Evolutionary conservation across 164 flowering plant genomes (phyloP).

Genomic region (Kingdonia uniflora): DNA sequence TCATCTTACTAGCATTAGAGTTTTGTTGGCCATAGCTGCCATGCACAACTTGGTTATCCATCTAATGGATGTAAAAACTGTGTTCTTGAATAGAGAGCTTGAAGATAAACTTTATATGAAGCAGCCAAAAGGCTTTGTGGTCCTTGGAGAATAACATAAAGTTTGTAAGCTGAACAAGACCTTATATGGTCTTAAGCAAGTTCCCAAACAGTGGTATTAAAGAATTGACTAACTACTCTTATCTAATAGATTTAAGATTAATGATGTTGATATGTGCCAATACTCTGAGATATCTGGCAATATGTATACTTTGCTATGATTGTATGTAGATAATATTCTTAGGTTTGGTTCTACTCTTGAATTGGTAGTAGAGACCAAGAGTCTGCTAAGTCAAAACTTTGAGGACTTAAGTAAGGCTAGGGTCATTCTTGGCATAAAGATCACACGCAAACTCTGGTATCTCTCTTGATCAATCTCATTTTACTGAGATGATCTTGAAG

Average conservation of each 20-base stretch:
- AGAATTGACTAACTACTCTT: neutral
- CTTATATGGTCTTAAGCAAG: neutral
- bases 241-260: neutral
- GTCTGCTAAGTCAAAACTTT: neutral
- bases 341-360: neutral
- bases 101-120: neutral
- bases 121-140: too few species aligned
- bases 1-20: neutral
- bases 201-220: neutral
- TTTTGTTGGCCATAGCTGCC: neutral
- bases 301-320: neutral
- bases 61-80: constrained; percentile 1
- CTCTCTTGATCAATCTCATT: constrained; percentile 1
- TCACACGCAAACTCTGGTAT: neutral
- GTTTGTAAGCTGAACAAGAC: constrained; percentile 1
- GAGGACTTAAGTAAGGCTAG: neutral
- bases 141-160: neutral
- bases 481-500: neutral
- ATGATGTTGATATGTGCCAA: too few species aligned
- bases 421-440: neutral
- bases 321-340: neutral
- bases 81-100: neutral
- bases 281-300: too few species aligned
- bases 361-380: neutral
- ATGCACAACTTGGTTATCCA: neutral